A percentile compares a stretch with the other conserved stretches of the same genome.
Evolutionary conservation across 257 asterid species (phyloP).

Genomic region (Solanum medicagineum): DNA sequence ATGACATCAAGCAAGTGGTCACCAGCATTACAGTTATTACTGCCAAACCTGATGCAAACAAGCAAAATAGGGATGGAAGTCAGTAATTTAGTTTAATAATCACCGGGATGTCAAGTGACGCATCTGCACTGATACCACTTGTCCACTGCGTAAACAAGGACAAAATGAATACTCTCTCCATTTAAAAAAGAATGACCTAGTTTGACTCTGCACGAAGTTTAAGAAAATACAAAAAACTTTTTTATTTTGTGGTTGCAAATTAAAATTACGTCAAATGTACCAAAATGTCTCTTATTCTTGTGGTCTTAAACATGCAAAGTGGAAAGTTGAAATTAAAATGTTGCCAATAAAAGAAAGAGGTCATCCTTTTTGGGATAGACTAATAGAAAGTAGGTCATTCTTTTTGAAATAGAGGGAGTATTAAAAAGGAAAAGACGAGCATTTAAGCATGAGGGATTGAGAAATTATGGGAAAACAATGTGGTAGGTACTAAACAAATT

Average conservation of each 20-base stretch:
- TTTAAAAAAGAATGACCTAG: no score
- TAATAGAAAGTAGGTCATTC: no score
- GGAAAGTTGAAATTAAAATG: no score
- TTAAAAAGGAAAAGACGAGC: neutral
- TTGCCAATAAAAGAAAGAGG: no score
- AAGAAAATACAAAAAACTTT: no score
- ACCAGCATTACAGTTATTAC: constrained; percentile 94
- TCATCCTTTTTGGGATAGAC: no score
- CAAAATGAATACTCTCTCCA: neutral
- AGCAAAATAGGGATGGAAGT: neutral
- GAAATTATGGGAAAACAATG: neutral
- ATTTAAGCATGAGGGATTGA: neutral
- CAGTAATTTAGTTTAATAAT: neutral
- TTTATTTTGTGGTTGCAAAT: no score
- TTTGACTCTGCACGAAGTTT: no score
- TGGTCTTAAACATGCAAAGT: no score
- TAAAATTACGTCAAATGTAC: no score
- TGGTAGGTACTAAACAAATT: neutral
- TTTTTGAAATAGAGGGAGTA: no score
- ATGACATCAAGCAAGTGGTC: constrained; percentile 90
- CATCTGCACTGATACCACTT: neutral
- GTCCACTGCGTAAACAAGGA: neutral
- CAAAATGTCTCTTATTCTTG: no score
- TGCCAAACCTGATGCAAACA: constrained; percentile 55
- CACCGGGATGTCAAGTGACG: neutral